Percentiles rank a stretch among this genome's conserved stretches.
Evolutionary conservation across 345 rosid genomes (phyloP).

Genomic region (Aquilaria malaccensis): DNA sequence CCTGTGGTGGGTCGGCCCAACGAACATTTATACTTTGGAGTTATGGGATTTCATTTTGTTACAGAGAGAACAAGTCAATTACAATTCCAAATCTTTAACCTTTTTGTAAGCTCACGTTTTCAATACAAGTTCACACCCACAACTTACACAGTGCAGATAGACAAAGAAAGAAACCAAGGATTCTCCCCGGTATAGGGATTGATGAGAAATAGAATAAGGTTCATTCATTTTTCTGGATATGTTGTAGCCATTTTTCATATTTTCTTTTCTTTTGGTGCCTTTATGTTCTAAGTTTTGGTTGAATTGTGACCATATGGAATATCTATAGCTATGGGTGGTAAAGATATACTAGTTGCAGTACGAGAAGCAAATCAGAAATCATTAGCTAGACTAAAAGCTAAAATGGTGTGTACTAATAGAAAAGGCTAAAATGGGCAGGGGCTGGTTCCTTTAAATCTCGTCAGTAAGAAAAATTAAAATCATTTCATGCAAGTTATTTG

Average conservation of each 20-base stretch:
- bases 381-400: conserved; percentile 50
- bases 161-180: conserved; percentile 69
- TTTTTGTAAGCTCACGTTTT: no score
- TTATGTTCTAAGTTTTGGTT: not conserved
- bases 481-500: no score
- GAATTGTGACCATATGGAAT: not conserved
- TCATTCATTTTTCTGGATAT: conserved; percentile 5
- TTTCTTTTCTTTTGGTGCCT: not conserved
- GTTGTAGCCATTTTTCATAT: not conserved
- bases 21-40: no score
- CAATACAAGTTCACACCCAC: no score
- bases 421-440: no score
- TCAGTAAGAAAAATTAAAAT: no score
- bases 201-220: conserved; percentile 72
- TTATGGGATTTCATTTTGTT: no score
- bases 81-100: no score
- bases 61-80: no score
- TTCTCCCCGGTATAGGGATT: conserved; percentile 42
- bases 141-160: conserved; percentile 1
- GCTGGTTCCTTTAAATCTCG: no score
- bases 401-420: no score
- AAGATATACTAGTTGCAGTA: conserved; percentile 57
- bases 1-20: no score
- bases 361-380: conserved; percentile 39
- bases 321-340: conserved; percentile 50